Conservation (phyloP, 208 protist genomes). For the Novymonas esmeraldas region DNA sequence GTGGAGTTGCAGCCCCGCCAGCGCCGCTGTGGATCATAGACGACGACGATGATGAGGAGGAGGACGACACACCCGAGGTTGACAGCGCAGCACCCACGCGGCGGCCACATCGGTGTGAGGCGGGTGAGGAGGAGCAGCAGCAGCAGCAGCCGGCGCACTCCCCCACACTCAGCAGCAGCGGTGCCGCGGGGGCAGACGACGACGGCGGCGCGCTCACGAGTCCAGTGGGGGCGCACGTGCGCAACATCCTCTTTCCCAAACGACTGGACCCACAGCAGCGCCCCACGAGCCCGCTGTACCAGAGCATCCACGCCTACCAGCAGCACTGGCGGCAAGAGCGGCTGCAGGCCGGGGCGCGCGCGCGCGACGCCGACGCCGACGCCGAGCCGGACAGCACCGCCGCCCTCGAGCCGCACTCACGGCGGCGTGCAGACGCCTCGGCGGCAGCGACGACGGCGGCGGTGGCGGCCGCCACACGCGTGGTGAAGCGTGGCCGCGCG, state of each 20-base stretch:
- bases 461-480: too few species aligned
- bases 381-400: too few species aligned
- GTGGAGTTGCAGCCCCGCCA: not conserved
- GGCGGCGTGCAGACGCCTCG: too few species aligned
- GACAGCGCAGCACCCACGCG: not conserved
- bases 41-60: conserved; percentile 12
- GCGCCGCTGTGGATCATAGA: conserved; percentile 9
- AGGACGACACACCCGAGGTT: not conserved
- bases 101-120: not conserved
- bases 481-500: conserved; percentile 7
- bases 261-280: conserved; percentile 29
- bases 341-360: conserved; percentile 4
- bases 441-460: not conserved
- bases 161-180: conserved; percentile 2
- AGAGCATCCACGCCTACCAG: conserved; percentile 37
- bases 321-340: conserved; percentile 25
- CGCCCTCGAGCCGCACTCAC: too few species aligned
- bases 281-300: conserved; percentile 28
- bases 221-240: conserved; percentile 15
- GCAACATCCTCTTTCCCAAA: conserved; percentile 29
- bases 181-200: conserved; percentile 6
- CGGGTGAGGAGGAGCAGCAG: not conserved
- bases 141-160: not conserved
- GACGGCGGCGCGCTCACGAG: conserved; percentile 5
- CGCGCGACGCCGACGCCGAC: not conserved